These are phyloP conservation scores for Oldenlandia corymbosa DNA, from an alignment of 257 asterid genomes.

Conservation along the genomic window DNA sequence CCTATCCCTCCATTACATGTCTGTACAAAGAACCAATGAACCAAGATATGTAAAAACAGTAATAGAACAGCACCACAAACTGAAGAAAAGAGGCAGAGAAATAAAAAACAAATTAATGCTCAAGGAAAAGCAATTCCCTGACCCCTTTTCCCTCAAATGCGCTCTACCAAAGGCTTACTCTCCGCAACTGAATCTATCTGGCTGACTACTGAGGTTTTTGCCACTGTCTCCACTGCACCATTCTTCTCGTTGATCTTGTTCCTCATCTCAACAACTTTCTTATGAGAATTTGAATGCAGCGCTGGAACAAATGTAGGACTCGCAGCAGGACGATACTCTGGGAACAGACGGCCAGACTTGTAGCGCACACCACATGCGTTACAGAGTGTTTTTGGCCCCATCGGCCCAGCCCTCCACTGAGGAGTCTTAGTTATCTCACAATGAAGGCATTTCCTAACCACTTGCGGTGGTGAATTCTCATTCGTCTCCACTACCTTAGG, in stretches of 20 bases:
- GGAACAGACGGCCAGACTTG: constrained; percentile 55
- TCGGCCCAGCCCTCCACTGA: constrained; percentile 60
- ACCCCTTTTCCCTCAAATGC: constrained; percentile 9
- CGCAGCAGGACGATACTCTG: constrained; percentile 56
- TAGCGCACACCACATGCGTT: constrained; percentile 60
- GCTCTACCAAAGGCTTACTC: constrained; percentile 12
- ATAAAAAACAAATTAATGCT: constrained; percentile 6
- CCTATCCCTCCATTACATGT: constrained; percentile 27
- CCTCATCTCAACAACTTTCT: constrained; percentile 57
- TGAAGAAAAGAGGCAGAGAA: neutral
- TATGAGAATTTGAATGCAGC: constrained; percentile 56
- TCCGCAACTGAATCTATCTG: constrained; percentile 23
- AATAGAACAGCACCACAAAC: constrained; percentile 14
- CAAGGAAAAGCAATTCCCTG: constrained; percentile 11
- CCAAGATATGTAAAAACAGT: constrained; percentile 20
- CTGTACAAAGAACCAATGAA: constrained; percentile 44
- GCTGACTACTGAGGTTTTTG: constrained; percentile 8
- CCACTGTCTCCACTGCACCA: neutral
- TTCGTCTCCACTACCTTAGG: constrained; percentile 22
- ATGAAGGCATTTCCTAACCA: constrained; percentile 51
- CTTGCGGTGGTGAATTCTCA: constrained; percentile 26
- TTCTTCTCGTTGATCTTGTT: constrained; percentile 10
- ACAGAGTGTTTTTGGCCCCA: constrained; percentile 59
- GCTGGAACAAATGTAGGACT: constrained; percentile 52
- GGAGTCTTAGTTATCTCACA: constrained; percentile 62